A percentile compares a stretch with the other conserved stretches of the same genome.
Evolutionary conservation across 441 rosid species (phyloP).

Genomic region (Gossypium lobatum): DNA sequence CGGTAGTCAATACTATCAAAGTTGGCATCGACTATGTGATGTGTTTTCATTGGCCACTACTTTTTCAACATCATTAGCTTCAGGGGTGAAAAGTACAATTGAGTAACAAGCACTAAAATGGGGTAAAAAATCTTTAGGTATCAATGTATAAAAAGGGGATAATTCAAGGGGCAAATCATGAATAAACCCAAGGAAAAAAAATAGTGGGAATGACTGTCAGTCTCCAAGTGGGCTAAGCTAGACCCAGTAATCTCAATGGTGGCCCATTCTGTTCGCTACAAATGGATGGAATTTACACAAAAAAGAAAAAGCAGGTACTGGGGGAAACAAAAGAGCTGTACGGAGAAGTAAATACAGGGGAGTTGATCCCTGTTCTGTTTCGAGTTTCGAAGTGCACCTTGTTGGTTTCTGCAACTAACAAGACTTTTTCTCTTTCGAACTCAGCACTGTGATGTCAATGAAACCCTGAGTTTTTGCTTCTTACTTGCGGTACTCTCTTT

Average conservation of each 20-base stretch:
- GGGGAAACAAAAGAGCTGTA: background rate
- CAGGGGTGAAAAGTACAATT: too few species aligned
- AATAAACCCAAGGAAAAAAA: too few species aligned
- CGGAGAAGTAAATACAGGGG: background rate
- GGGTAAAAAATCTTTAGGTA: too few species aligned
- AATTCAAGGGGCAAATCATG: too few species aligned
- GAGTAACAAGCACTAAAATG: too few species aligned
- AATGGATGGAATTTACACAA: background rate
- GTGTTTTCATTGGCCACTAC: too few species aligned
- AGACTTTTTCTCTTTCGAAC: background rate
- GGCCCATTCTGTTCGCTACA: background rate
- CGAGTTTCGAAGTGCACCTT: background rate
- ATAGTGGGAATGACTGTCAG: too few species aligned
- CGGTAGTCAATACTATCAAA: too few species aligned
- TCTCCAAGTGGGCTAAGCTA: background rate
- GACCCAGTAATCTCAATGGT: background rate
- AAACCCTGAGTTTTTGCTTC: background rate
- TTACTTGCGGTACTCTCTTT: background rate
- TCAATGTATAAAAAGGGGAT: too few species aligned
- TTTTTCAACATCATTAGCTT: too few species aligned
- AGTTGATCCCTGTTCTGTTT: background rate
- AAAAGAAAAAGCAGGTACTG: background rate
- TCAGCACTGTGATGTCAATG: background rate
- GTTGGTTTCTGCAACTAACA: background rate
- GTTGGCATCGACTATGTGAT: too few species aligned